These are phyloP conservation scores for Pichia thaimueangensis DNA, from an alignment of 805 yeast species.

Conservation along the genomic window DNA sequence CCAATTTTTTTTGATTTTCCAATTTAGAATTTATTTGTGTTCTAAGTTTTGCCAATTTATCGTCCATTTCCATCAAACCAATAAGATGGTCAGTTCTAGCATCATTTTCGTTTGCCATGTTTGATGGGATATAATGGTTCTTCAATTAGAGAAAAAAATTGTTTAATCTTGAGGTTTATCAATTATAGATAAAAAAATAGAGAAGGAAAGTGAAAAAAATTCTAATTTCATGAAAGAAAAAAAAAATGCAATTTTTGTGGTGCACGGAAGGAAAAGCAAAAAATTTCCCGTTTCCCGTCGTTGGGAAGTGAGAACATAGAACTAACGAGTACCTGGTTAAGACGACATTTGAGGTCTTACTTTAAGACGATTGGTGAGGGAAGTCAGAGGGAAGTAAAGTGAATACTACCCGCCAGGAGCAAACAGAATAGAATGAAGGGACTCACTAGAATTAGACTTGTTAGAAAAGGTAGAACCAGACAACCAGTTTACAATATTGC, in stretches of 20 bases:
- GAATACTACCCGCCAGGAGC: too few species aligned
- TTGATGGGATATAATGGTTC: too few species aligned
- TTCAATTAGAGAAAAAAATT: too few species aligned
- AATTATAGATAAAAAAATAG: not conserved
- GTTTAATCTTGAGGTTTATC: too few species aligned
- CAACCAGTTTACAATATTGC: constrained; percentile 90
- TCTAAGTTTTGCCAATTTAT: constrained; percentile 61
- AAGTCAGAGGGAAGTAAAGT: too few species aligned
- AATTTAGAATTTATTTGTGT: constrained; percentile 70
- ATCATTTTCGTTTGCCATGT: constrained; percentile 1
- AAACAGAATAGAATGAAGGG: too few species aligned
- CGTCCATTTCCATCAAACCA: constrained; percentile 45
- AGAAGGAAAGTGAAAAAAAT: not conserved
- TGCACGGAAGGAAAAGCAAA: not conserved
- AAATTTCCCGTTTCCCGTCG: not conserved
- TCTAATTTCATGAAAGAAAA: not conserved
- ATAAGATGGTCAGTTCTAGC: constrained; percentile 14
- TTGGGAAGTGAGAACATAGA: too few species aligned
- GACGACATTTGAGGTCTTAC: too few species aligned
- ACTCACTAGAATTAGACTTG: constrained; percentile 78
- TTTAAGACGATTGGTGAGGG: too few species aligned
- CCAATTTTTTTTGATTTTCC: constrained; percentile 80
- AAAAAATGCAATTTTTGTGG: too few species aligned
- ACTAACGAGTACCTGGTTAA: too few species aligned
- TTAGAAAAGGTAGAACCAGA: constrained; percentile 86